Percentiles rank a stretch among this genome's conserved stretches.
phyloP scores from a whole-genome alignment of 495 filamentous ascomycete species.

The Astrothelium subdiscretum region DNA sequence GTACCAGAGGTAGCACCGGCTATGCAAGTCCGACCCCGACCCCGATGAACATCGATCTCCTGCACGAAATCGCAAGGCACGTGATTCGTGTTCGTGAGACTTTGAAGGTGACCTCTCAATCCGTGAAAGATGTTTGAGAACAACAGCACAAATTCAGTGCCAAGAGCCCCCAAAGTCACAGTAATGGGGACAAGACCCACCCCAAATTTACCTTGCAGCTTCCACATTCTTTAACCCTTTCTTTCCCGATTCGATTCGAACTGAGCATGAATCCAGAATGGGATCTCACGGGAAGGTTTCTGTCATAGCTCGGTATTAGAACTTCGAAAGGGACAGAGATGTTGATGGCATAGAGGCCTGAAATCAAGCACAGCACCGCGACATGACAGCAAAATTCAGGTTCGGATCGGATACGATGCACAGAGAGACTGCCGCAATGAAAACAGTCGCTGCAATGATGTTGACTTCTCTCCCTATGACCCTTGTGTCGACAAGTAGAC shows the following conservation, averaged over 20 bases:
- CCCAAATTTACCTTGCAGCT: background rate
- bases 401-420: background rate
- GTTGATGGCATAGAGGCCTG: background rate
- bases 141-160: background rate
- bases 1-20: background rate
- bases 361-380: background rate
- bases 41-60: background rate
- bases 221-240: background rate
- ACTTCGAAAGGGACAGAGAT: background rate
- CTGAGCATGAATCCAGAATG: background rate
- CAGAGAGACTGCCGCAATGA: background rate
- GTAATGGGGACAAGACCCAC: background rate
- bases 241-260: background rate
- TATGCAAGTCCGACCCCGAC: background rate
- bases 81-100: background rate
- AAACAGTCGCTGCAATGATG: background rate
- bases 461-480: background rate
- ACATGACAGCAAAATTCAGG: background rate
- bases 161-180: background rate
- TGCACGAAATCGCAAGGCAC: background rate
- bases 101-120: background rate
- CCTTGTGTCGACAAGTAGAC: background rate
- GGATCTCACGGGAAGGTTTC: background rate
- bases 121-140: background rate
- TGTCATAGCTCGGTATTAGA: background rate